Base-by-base conservation (phyloP, 169 alveolate genomes). In the Cytauxzoon felis region DNA sequence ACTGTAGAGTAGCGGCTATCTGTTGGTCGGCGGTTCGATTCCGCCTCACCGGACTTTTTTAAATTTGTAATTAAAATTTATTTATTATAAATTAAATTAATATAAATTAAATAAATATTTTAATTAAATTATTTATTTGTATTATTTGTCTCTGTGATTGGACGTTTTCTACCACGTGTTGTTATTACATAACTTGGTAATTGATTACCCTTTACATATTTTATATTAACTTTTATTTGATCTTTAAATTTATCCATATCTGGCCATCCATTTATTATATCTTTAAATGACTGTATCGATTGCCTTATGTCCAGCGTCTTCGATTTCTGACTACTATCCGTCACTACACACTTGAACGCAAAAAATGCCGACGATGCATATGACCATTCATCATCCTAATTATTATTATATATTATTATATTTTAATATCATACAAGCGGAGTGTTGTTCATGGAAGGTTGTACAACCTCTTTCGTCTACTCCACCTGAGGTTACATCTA, bases 11-110 rank as follows among this genome's bases (percentile, higher is more conserved):
- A 68, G 92, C 89, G 91, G 96, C 78, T 71, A 91, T 92, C 96
- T 90, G 96, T 88, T 89, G 96, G 96, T 92, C 96, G 93, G 93
- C 89, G 96, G 96, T 92, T 92, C 96, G 94, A 92, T 88, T 92
- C 96, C 96, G 95, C 94, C 93, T 92, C 95, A 86, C 92, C 96
- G 96, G 96, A 92, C 23, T 61, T 82, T 87, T 83, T 53, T 57
- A 27, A 23, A 7, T 42, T 19, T 0, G 57, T 29, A 21, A 5
- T 26, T 13, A 52, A 26, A 52, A 6, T 7, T 52, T 24, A 9
- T 8, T 5, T 52, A 24, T 24, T 16, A 52, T 7, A 52, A 52
- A 11, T 11, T 11, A 1, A 9, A 6, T 0, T 26, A 45, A 26
- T 30, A 5, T 26, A 45, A 45, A 45, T 26, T 43, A 30, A 45